Evolutionary conservation across 768 basidiomycete species (phyloP).

Genomic region (Hortiboletus campestris): DNA sequence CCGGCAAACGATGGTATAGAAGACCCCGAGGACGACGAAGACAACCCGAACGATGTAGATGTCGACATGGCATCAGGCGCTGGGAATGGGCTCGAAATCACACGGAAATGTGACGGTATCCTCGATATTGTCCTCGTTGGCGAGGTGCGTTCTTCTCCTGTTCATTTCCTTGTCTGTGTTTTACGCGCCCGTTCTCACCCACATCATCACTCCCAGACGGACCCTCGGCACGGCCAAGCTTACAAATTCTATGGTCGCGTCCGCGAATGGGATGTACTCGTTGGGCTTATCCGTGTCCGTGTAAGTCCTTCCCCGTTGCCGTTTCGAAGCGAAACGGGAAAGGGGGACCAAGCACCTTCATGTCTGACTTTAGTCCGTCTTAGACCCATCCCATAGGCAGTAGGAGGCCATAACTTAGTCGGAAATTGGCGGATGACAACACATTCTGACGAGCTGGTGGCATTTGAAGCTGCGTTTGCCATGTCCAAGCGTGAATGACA

Average conservation of each 20-base stretch:
- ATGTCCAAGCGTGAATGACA: constrained; percentile 47
- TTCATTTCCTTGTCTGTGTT: not conserved
- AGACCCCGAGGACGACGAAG: constrained; percentile 29
- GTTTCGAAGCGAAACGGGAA: not conserved
- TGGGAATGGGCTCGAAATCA: constrained; percentile 22
- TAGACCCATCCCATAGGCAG: constrained; percentile 16
- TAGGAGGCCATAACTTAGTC: constrained; percentile 62
- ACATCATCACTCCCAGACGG: constrained; percentile 39
- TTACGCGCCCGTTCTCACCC: not conserved
- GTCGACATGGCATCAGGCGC: constrained; percentile 26
- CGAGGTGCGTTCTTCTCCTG: constrained; percentile 39
- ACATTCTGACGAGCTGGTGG: constrained; percentile 36
- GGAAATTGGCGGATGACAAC: constrained; percentile 62
- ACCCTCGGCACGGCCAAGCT: constrained; percentile 44
- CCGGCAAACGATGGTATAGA: constrained; percentile 11
- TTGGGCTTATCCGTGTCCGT: constrained; percentile 50
- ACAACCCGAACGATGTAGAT: constrained; percentile 23
- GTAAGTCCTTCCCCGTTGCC: constrained; percentile 15
- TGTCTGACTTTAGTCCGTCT: constrained; percentile 7
- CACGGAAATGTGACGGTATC: constrained; percentile 49
- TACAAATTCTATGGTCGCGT: constrained; percentile 53
- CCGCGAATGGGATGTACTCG: constrained; percentile 57
- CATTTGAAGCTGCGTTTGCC: constrained; percentile 64
- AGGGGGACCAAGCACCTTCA: not conserved
- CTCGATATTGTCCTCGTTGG: constrained; percentile 62